phyloP scores from a whole-genome alignment of 371 early-diverging fungal species.

The Syncephalastrum sp. region DNA sequence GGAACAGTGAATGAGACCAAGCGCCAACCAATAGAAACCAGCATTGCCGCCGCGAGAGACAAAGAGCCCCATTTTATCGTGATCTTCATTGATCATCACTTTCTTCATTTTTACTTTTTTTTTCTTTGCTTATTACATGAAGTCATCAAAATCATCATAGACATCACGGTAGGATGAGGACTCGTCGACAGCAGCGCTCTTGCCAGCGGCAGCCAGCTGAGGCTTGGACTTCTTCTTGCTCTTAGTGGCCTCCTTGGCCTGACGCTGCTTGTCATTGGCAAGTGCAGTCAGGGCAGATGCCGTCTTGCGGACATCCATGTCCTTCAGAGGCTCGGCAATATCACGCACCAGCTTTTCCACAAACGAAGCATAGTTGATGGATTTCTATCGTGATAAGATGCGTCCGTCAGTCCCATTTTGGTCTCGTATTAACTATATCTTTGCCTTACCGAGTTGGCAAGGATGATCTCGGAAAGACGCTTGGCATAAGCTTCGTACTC shows the following conservation, averaged over 20 bases:
- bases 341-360: conserved; percentile 81
- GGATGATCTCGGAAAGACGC: conserved; percentile 68
- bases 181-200: conserved; percentile 44
- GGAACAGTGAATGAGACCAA: too few species aligned
- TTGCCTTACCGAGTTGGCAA: conserved; percentile 65
- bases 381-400: conserved; percentile 27
- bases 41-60: neutral
- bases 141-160: conserved; percentile 69
- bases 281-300: conserved; percentile 75
- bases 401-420: neutral
- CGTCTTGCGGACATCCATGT: conserved; percentile 80
- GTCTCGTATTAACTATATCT: conserved; percentile 4
- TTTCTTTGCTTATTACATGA: conserved; percentile 61
- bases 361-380: conserved; percentile 60
- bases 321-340: conserved; percentile 73
- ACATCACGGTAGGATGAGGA: conserved; percentile 37
- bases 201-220: conserved; percentile 52
- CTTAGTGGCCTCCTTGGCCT: conserved; percentile 69
- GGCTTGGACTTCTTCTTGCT: conserved; percentile 69
- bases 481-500: conserved; percentile 81
- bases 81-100: conserved; percentile 4
- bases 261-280: conserved; percentile 90
- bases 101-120: conserved; percentile 10
- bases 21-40: too few species aligned
- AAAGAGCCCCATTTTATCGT: neutral